Percentiles rank a stretch among this genome's conserved stretches.
These are phyloP conservation scores for Cryptococcus sp. DNA, from an alignment of 1,284 basidiomycete genomes.

Conservation along the genomic window DNA sequence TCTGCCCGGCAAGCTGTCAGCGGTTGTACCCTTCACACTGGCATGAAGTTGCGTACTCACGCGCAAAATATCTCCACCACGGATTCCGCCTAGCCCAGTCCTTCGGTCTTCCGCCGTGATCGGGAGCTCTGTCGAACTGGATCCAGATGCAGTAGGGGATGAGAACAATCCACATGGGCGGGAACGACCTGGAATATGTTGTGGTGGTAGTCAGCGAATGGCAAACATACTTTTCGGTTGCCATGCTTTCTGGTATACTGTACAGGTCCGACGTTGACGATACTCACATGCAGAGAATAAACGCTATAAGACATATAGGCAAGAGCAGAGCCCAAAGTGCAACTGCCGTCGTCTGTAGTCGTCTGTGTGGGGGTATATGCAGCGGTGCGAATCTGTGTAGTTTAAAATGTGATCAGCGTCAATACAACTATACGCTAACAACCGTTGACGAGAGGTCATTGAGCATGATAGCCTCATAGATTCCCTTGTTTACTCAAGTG, in stretches of 20 bases:
- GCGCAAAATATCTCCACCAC: conserved; percentile 65
- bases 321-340: conserved; percentile 83
- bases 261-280: conserved; percentile 4
- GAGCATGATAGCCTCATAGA: no score
- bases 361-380: conserved; percentile 56
- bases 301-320: conserved; percentile 67
- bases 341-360: conserved; percentile 83
- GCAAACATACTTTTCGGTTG: no score
- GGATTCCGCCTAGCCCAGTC: conserved; percentile 71
- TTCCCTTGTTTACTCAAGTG: no score
- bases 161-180: conserved; percentile 82
- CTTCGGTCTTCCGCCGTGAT: conserved; percentile 72
- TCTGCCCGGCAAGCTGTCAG: conserved; percentile 52
- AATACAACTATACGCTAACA: no score
- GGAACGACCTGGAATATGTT: conserved; percentile 69
- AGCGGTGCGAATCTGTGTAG: conserved; percentile 50
- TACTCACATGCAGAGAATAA: conserved; percentile 76
- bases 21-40: background rate
- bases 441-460: no score
- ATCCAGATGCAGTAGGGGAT: conserved; percentile 83
- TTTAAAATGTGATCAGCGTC: background rate
- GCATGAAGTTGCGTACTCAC: conserved; percentile 24
- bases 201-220: background rate
- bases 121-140: conserved; percentile 73
- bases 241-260: background rate